These are phyloP conservation scores for Liriodendron chinense DNA, from an alignment of 164 flowering plant species.

Conservation along the genomic window DNA sequence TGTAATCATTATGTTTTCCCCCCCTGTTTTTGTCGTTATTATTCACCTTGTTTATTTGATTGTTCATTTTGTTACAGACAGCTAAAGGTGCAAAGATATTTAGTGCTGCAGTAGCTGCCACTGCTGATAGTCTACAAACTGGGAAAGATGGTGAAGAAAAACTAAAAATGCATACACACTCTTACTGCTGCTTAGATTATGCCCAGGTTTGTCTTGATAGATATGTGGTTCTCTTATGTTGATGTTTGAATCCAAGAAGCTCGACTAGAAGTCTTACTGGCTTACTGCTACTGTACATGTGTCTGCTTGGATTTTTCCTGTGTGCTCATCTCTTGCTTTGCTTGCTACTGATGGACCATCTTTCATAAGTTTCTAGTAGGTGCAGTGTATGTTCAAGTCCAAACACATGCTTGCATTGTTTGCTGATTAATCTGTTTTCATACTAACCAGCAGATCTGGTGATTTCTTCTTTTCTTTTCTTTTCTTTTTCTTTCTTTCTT, in stretches of 20 bases:
- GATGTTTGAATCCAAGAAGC: background rate
- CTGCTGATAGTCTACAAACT: constrained; percentile 52
- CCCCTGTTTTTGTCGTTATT: background rate
- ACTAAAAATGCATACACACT: constrained; percentile 89
- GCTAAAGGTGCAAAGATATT: constrained; percentile 83
- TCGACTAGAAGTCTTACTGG: too few species aligned
- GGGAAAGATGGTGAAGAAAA: constrained; percentile 82
- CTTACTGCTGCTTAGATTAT: constrained; percentile 91
- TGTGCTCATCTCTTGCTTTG: too few species aligned
- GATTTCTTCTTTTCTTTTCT: too few species aligned
- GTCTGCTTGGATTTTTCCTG: background rate
- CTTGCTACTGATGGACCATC: too few species aligned
- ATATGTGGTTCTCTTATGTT: constrained; percentile 1
- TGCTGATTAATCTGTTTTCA: too few species aligned
- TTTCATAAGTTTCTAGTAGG: too few species aligned
- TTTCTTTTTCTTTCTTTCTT: too few species aligned
- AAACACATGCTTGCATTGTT: too few species aligned
- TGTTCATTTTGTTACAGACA: constrained; percentile 46
- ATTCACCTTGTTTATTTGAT: constrained; percentile 3
- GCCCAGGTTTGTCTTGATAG: constrained; percentile 63
- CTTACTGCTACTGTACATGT: background rate
- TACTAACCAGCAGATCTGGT: too few species aligned
- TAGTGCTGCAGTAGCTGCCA: constrained; percentile 82
- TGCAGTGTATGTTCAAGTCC: too few species aligned
- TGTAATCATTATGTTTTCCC: background rate